These are phyloP conservation scores for Elsinoe arachidis DNA, from an alignment of 2,329 filamentous ascomycete species.

Conservation along the genomic window DNA sequence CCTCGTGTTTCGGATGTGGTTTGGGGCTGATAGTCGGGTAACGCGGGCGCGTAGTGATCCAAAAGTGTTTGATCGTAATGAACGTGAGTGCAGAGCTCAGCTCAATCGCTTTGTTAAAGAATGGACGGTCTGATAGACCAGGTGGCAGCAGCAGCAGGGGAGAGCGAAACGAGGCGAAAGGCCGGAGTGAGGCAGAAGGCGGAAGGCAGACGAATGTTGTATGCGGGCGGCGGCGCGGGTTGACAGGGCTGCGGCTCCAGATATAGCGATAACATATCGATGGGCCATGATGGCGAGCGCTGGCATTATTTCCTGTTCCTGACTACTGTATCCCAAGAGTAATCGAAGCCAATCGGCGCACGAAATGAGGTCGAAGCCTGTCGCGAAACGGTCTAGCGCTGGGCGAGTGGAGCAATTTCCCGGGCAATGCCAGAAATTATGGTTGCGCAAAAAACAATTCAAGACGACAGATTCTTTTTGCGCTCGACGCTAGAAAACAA, in stretches of 20 bases:
- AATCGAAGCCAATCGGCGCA: slow-evolving; percentile 9
- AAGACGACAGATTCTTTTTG: neutral
- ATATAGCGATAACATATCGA: slow-evolving; percentile 13
- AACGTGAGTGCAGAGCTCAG: slow-evolving; percentile 6
- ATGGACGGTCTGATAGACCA: slow-evolving; percentile 13
- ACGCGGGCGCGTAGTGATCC: neutral
- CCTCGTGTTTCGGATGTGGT: slow-evolving; percentile 4
- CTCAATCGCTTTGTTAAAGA: slow-evolving; percentile 10
- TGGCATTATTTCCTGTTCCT: neutral
- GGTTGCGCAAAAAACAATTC: neutral
- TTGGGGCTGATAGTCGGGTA: slow-evolving; percentile 2
- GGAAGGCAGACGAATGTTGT: slow-evolving; percentile 9
- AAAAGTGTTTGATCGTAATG: neutral
- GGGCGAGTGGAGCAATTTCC: slow-evolving; percentile 13
- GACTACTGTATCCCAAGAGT: neutral
- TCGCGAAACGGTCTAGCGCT: slow-evolving; percentile 13
- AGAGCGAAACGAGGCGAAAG: neutral
- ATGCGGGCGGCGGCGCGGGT: slow-evolving; percentile 3
- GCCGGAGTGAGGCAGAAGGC: slow-evolving; percentile 4
- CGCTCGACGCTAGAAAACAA: neutral
- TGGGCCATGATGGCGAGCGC: neutral
- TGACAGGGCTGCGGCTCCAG: slow-evolving; percentile 13
- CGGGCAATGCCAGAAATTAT: neutral
- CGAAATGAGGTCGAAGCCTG: slow-evolving; percentile 13
- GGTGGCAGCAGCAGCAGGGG: neutral